Evolutionary conservation across 345 rosid species (phyloP), one percentile per base, ranked within the genome.

Genomic region (Rhizophora apiculata): DNA sequence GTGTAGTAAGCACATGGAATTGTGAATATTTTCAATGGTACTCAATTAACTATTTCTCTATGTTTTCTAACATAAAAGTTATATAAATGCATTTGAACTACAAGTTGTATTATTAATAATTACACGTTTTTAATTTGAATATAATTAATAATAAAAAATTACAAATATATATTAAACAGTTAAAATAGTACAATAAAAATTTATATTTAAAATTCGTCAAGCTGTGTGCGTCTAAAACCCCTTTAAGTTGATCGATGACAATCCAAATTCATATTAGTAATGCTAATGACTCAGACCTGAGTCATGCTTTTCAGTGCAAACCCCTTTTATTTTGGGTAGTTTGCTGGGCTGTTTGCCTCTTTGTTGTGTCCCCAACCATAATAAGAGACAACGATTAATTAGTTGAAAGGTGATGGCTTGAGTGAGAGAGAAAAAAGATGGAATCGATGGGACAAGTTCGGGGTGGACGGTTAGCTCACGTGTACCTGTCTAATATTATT

Each of bases 391-490:
- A 74, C 37, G 68, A 81, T 62, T 69, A 76, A 78, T 73, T 67
- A 80, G 76, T 80, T 69, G 82, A 82, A n/a, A 66, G 77, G 78
- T 73, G 75, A 80, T 77, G 79, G 15, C 8, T n/a, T 9, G 8
- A 79, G 78, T 78, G 78, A 82, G 85, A 60, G 79, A 59, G 79
- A 65, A 77, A 65, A 77, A 77, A 85, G 78, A 76, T 67, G 76
- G 72, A 82, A 71, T 68, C 46, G 74, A 69, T 80, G 77, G 80
- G 76, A 68, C 80, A 78, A 76, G 83, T 74, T 83, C 61, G 86
- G 82, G 84, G 85, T 46, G 82, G 83, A 92, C 85, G 85, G 96
- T 88, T 92, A 81, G 87, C 83, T 92, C 96, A 89, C 96, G 96
- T 92, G 92, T 80, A 80, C 78, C 69, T 85, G 82, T 82, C 78